phyloP scores from a whole-genome alignment of 257 asterid genomes.

The Buddleja alternifolia region DNA sequence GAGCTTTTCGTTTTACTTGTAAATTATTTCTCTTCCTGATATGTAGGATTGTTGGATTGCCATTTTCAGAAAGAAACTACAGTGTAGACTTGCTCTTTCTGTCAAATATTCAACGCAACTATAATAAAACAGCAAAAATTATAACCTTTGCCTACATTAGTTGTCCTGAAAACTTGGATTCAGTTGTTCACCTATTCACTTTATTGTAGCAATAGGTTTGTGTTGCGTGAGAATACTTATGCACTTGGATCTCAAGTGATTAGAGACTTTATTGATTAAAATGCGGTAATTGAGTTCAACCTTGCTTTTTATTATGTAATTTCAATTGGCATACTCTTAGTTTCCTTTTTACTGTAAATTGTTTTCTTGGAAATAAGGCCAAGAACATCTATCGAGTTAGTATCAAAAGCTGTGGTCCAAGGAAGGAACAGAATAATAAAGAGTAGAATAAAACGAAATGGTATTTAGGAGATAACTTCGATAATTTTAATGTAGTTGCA shows the following conservation, averaged over 20 bases:
- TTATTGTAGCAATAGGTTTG: not conserved
- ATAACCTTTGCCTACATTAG: not conserved
- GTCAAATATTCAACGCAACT: not conserved
- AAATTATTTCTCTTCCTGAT: not conserved
- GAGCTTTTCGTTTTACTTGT: conserved; percentile 4
- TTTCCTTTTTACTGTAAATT: not conserved
- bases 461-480: too few relatives aligned
- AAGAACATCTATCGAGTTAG: not conserved
- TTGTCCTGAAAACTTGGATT: not conserved
- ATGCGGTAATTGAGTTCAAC: not conserved
- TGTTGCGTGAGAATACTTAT: not conserved
- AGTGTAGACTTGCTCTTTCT: not conserved
- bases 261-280: not conserved
- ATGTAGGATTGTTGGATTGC: conserved; percentile 4
- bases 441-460: too few relatives aligned
- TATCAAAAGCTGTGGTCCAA: not conserved
- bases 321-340: not conserved
- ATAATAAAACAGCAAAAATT: not conserved
- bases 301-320: not conserved
- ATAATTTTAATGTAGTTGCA: too few relatives aligned
- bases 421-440: too few relatives aligned
- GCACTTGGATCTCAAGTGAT: conserved; percentile 1
- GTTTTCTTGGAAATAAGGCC: not conserved
- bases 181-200: not conserved
- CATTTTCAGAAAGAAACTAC: not conserved